phyloP scores from a whole-genome alignment of 179 eudicot species.

The Silene noctiflora region DNA sequence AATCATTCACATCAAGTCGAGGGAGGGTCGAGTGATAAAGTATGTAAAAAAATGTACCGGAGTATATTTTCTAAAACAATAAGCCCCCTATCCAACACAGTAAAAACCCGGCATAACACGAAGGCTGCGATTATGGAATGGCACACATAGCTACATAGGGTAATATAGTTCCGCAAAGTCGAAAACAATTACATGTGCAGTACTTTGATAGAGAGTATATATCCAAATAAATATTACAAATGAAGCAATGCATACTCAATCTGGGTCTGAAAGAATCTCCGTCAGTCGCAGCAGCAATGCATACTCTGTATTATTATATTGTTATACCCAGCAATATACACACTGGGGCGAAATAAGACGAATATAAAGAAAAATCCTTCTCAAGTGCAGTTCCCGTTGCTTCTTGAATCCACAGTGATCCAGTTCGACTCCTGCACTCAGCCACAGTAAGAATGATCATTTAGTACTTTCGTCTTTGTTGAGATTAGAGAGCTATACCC shows the following conservation, averaged over 20 bases:
- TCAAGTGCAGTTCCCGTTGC: neutral
- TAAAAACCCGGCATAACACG: no score
- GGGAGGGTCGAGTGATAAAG: no score
- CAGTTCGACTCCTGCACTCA: constrained; percentile 14
- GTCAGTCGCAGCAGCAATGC: neutral
- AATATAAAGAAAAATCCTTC: neutral
- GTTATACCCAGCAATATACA: neutral
- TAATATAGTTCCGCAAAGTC: neutral
- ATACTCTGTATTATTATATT: constrained; percentile 3
- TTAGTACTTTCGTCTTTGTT: neutral
- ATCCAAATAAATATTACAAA: neutral
- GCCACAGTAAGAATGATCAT: neutral
- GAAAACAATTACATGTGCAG: neutral
- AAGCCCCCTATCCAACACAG: no score
- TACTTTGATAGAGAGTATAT: no score
- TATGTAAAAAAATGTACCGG: no score
- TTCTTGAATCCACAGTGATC: neutral
- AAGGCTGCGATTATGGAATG: neutral
- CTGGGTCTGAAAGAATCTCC: neutral
- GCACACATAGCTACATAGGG: neutral
- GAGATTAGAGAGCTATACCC: neutral
- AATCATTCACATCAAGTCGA: no score
- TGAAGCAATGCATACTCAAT: neutral
- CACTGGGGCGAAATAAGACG: neutral
- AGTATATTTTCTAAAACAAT: no score